Base-by-base conservation (phyloP, 495 filamentous ascomycete genomes). In the Oleoguttula mirabilis region DNA sequence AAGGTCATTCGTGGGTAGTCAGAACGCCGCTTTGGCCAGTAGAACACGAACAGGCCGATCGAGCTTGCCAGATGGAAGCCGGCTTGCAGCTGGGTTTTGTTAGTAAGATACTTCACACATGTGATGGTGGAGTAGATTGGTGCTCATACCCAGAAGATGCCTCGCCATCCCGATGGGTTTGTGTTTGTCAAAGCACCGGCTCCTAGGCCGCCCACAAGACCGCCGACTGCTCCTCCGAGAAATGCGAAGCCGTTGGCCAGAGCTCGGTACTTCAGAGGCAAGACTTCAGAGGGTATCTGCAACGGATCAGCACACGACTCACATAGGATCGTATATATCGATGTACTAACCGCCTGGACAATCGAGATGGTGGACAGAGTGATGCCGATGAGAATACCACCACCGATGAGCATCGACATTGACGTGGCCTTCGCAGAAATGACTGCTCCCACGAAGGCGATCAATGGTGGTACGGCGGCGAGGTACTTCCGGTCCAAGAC, bases 251-350 rank as follows among this genome's bases (percentile, higher is more conserved):
- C 70, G 38, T 73, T 72, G 0, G 70, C 69, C 5, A 73, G 53
- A 23, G 70, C 65, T 7, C 70, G 58, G 41, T 67, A 71, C 43
- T 73, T 74, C 33, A 73, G 44, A 16, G 70, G 71, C 21, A 76
- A 41, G 21, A 74, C 69, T 52, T 76, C 70, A 5, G 64, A 64
- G 0, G 66, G 69, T 39, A 75, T 73, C n/a, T n/a, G n/a, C n/a
- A n/a, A n/a, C n/a, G n/a, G n/a, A n/a, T n/a, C n/a, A n/a, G n/a
- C n/a, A n/a, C n/a, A n/a, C n/a, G n/a, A n/a, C n/a, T n/a, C n/a
- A n/a, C n/a, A n/a, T n/a, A n/a, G n/a, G n/a, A n/a, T n/a, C n/a
- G n/a, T n/a, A n/a, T n/a, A n/a, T n/a, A n/a, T n/a, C n/a, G n/a
- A n/a, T n/a, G n/a, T n/a, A n/a, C n/a, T n/a, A n/a, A 28, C 25